Percentiles rank a stretch among this genome's conserved stretches.
Conservation (phyloP, 2,329 filamentous ascomycete genomes). For the Ophiostoma pallidulum region DNA sequence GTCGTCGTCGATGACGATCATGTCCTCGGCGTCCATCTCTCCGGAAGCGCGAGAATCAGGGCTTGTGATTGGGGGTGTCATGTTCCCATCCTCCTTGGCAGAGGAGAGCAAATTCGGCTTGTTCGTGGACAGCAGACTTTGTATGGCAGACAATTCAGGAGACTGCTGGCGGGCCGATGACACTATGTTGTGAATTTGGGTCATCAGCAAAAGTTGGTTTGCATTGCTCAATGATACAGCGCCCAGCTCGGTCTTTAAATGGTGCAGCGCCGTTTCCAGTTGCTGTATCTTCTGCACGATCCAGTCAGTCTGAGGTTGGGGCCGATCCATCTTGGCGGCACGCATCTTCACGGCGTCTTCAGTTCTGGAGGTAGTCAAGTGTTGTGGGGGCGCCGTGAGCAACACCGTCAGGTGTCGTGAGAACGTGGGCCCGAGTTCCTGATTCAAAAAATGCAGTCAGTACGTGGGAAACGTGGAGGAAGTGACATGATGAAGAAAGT, state of each 20-base stretch:
- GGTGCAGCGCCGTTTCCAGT: neutral
- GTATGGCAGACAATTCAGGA: neutral
- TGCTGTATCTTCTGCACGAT: neutral
- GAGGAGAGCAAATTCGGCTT: too few relatives aligned
- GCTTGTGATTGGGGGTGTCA: neutral
- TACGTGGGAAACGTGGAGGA: neutral
- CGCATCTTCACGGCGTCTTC: neutral
- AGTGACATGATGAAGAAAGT: neutral
- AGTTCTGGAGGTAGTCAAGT: too few relatives aligned
- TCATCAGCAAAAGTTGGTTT: neutral
- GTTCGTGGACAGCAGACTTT: too few relatives aligned
- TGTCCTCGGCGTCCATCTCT: too few relatives aligned
- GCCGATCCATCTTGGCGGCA: too few relatives aligned
- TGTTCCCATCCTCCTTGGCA: too few relatives aligned
- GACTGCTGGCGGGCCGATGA: neutral
- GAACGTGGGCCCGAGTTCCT: too few relatives aligned
- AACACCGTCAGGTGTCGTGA: too few relatives aligned
- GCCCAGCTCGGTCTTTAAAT: neutral
- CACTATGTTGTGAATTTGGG: neutral
- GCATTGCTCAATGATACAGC: neutral
- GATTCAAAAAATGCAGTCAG: neutral
- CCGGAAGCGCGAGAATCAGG: too few relatives aligned
- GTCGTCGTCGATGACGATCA: too few relatives aligned
- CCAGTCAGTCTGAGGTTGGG: neutral
- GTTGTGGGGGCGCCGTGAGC: too few relatives aligned